Base-by-base conservation (phyloP, 495 filamentous ascomycete species). In the Aspergillus wentii region DNA sequence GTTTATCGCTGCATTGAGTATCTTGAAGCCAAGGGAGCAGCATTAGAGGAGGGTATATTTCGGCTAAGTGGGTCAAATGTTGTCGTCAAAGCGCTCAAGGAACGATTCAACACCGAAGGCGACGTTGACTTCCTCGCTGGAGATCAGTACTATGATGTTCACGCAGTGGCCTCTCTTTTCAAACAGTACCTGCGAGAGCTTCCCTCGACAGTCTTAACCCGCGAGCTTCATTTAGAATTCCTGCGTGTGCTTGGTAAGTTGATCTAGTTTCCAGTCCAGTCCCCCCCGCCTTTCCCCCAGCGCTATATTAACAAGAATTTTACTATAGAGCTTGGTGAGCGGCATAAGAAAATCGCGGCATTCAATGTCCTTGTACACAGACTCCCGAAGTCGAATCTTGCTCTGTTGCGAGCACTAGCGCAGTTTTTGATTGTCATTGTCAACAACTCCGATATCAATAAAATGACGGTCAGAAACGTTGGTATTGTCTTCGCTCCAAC, bases 401-500 rank as follows among this genome's bases (percentile, higher is more conserved):
- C 83, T 10, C 69, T 98, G 17, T 65, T 98, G 15, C 79, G 80
- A 50, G 88, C 90, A 41, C 72, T 98, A 15, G 86, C 86, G 25
- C 74, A 80, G 8, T 95, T 92, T 62, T 61, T 98, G 44, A 85
- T 95, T 51, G 80, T 80, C 47, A 88, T 97, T 47, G 84, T 95
- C 45, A 86, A 88, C 54, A 86, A 96, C 46, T 75, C 87, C 2
- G 83, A 89, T 45, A 71, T 84, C 49, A 98, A 98, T 67, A 97
- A 96, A 69, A 98, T 98, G 92, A 95, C 83, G 4, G 86, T 96
- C 36, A 79, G 92, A 26, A 98, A 98, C 59, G 88, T 98, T 34
- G 88, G 92, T 48, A 98, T 98, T 44, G 90, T 97, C 38, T 98
- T 97, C 62, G 92, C 94, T n/a, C 92, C 92, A 2, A 97, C 94